These are phyloP conservation scores for Strobilomyces dryophilus DNA, from an alignment of 768 basidiomycete species.

Conservation along the genomic window DNA sequence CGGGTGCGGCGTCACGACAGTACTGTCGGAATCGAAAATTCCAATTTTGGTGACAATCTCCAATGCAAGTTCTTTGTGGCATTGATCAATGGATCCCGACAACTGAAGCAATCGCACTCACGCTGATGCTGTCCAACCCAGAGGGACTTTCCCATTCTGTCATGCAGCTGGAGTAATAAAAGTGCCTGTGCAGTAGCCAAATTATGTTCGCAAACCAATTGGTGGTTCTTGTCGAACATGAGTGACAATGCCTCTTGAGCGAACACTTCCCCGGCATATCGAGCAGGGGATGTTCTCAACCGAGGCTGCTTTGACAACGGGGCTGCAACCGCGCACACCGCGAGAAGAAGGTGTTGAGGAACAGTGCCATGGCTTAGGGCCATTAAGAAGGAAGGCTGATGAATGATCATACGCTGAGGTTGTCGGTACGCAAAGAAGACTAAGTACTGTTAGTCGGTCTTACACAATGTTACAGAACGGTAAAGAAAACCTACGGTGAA, in stretches of 20 bases:
- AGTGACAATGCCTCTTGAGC: slow-evolving; percentile 57
- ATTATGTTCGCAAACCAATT: slow-evolving; percentile 55
- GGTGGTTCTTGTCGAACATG: slow-evolving; percentile 69
- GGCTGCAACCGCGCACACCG: slow-evolving; percentile 75
- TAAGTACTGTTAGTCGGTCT: slow-evolving; percentile 25
- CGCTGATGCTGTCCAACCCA: slow-evolving; percentile 30
- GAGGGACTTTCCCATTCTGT: slow-evolving; percentile 40
- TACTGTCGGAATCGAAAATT: slow-evolving; percentile 59
- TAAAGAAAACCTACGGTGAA: slow-evolving; percentile 51
- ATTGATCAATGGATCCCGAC: slow-evolving; percentile 10
- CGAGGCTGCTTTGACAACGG: slow-evolving; percentile 67
- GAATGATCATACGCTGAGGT: slow-evolving; percentile 70
- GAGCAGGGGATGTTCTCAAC: slow-evolving; percentile 50
- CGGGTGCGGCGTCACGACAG: slow-evolving; percentile 54
- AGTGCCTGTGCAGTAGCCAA: slow-evolving; percentile 74
- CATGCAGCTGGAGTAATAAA: slow-evolving; percentile 67
- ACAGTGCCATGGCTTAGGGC: slow-evolving; percentile 63
- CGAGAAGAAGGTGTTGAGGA: slow-evolving; percentile 66
- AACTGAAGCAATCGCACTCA: slow-evolving; percentile 16
- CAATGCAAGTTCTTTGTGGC: slow-evolving; percentile 51
- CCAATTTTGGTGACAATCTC: slow-evolving; percentile 65
- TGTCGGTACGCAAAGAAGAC: slow-evolving; percentile 84
- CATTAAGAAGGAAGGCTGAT: slow-evolving; percentile 72
- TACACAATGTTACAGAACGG: not conserved
- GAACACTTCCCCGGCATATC: slow-evolving; percentile 50